Evolutionary conservation across 352 stramenopile genomes (phyloP).

Genomic region (Aphanomyces astaci): DNA sequence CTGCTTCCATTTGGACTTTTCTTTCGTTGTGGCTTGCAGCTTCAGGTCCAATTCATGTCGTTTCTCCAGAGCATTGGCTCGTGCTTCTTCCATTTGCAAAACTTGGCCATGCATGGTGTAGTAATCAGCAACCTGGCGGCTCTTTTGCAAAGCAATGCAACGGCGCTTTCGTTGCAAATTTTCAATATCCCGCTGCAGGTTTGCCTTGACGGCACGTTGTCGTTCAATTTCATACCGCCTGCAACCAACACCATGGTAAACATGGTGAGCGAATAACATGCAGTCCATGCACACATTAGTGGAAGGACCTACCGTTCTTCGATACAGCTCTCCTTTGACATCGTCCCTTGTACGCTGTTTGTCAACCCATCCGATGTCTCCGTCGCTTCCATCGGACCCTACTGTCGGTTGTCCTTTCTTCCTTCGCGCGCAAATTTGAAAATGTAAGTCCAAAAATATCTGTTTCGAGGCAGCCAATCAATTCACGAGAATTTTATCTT

Average conservation of each 20-base stretch:
- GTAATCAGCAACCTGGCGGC: background rate
- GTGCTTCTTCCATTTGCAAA: background rate
- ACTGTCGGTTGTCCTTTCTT: background rate
- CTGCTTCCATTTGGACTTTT: background rate
- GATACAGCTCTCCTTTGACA: background rate
- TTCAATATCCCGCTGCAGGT: background rate
- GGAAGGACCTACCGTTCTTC: background rate
- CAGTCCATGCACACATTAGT: no score
- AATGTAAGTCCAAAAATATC: background rate
- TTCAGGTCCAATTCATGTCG: background rate
- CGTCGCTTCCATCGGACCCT: background rate
- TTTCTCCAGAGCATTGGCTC: background rate
- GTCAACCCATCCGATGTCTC: background rate
- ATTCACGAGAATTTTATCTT: background rate
- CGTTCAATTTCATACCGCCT: background rate
- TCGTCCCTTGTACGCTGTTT: background rate
- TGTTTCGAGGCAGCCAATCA: background rate
- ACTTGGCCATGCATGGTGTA: background rate
- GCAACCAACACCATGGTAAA: no score
- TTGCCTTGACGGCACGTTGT: background rate
- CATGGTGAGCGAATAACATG: no score
- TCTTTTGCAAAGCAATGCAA: background rate
- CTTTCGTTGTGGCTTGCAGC: background rate
- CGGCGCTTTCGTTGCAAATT: background rate
- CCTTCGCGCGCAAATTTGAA: constrained; percentile 4